Percentiles rank a stretch among this genome's conserved stretches.
Evolutionary conservation across 805 yeast species (phyloP).

Genomic region (Clavispora vitiphila): DNA sequence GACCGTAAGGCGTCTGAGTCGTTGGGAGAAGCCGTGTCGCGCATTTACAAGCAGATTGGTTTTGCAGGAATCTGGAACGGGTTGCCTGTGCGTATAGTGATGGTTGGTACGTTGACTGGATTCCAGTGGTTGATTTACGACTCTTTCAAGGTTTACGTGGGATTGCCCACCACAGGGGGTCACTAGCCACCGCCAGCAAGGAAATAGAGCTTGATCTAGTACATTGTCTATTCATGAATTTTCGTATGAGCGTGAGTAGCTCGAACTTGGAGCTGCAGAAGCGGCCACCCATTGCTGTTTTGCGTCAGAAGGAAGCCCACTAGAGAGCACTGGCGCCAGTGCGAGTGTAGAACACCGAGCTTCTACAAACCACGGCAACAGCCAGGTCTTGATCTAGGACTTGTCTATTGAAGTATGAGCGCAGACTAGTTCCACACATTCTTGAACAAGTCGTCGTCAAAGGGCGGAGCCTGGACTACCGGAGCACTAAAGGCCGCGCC

Average conservation of each 20-base stretch:
- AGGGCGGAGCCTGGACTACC: neutral
- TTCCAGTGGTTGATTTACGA: slow-evolving; percentile 97
- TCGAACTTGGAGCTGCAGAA: too few species aligned
- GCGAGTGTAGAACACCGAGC: too few species aligned
- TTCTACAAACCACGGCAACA: too few species aligned
- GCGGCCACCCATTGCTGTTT: too few species aligned
- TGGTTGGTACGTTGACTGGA: slow-evolving; percentile 97
- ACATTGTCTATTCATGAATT: neutral
- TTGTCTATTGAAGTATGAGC: too few species aligned
- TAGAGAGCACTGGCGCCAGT: too few species aligned
- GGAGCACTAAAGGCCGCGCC: neutral
- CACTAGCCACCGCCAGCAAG: too few species aligned
- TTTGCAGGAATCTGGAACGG: slow-evolving; percentile 94
- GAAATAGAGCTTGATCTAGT: too few species aligned
- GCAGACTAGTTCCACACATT: slow-evolving; percentile 60
- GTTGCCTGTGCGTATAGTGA: slow-evolving; percentile 84
- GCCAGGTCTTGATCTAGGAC: too few species aligned
- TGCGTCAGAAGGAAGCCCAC: too few species aligned
- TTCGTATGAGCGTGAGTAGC: too few species aligned
- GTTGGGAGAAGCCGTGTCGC: slow-evolving; percentile 57
- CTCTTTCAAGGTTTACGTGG: slow-evolving; percentile 90
- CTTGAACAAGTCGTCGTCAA: slow-evolving; percentile 64
- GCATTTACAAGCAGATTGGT: slow-evolving; percentile 82
- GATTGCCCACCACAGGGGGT: slow-evolving; percentile 89
- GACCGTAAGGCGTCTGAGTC: slow-evolving; percentile 64